Evolutionary conservation across 345 rosid species (phyloP), one percentile per base, ranked within the genome.

Genomic region (Camelina laxa): DNA sequence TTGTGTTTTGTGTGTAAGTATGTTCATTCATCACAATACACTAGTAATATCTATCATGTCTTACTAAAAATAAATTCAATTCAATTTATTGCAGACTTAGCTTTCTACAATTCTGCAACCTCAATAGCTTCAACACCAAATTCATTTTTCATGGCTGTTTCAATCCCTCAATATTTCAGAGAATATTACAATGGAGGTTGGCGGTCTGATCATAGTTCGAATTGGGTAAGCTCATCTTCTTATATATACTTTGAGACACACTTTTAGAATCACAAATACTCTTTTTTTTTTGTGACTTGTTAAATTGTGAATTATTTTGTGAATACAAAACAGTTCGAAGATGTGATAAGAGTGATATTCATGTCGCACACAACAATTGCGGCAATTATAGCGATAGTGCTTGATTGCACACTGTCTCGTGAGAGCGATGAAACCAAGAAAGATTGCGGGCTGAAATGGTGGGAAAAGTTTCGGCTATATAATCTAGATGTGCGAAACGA

Each of bases 311-410:
- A 27, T 44, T n/a, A 0, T 66, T 54, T n/a, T 1, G 44, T 42
- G 6, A 30, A 55, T 12, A 36, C 6, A 30, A 44, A 65, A 61
- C 82, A 89, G 95, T 75, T 87, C 21, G 78, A 45, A 39, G 87
- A 87, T 72, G 75, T 81, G 36, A 24, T 85, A 33, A 78, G 57
- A 45, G 85, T 88, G 74, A 83, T 90, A 79, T 90, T 90, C 79
- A 81, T 76, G 85, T 90, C 91, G 2, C 89, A 88, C 17, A 54
- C 88, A 50, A 82, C 89, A 1, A 85, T 88, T 33, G 88, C 91
- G 30, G 85, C 86, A 21, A 11, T 82, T 38, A 69, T 82, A 62
- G 87, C 89, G 12, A 45, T 89, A 48, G 39, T 86, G 33, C 79
- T 86, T 59, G 92, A 86, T 67, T 82, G 81, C 65, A 87, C 90